These are phyloP conservation scores for Grosmannia clavigera DNA, from an alignment of 2,329 filamentous ascomycete genomes.

Conservation along the genomic window DNA sequence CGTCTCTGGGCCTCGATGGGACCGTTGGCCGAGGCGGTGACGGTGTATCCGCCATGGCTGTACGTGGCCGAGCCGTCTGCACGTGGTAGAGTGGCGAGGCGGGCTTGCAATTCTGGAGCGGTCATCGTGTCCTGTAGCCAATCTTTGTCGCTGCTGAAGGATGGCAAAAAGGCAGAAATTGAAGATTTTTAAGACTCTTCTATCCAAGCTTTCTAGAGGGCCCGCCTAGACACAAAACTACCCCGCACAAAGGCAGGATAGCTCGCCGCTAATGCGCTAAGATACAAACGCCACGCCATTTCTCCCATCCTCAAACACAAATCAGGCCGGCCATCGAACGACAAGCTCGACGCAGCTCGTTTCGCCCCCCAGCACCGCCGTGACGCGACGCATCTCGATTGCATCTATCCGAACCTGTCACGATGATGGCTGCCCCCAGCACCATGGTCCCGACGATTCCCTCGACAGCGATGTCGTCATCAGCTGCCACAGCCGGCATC, in stretches of 20 bases:
- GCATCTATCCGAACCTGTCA: not conserved
- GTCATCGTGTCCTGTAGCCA: slow-evolving; percentile 25
- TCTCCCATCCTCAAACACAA: not conserved
- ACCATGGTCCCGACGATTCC: not conserved
- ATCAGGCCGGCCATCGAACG: not conserved
- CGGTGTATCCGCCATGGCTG: slow-evolving; percentile 61
- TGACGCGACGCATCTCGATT: not conserved
- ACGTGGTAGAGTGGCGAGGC: slow-evolving; percentile 49
- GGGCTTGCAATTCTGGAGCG: slow-evolving; percentile 32
- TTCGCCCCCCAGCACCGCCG: not conserved
- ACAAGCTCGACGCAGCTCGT: not conserved
- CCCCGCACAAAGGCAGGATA: not conserved
- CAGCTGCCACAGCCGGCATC: not conserved
- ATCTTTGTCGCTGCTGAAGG: not conserved
- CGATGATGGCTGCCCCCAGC: not conserved
- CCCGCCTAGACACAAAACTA: not conserved
- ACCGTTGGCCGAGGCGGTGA: slow-evolving; percentile 81
- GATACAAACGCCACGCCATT: not conserved
- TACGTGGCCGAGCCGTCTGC: slow-evolving; percentile 74
- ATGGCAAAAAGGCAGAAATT: not conserved
- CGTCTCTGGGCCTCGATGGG: slow-evolving; percentile 80
- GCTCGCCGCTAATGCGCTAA: not conserved
- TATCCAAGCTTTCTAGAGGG: not conserved
- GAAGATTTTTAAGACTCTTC: not conserved
- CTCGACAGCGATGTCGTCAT: not conserved